Percentiles rank a stretch among this genome's conserved stretches.
Evolutionary conservation across 164 flowering plant genomes (phyloP).

Genomic region (Dillenia turbinata): DNA sequence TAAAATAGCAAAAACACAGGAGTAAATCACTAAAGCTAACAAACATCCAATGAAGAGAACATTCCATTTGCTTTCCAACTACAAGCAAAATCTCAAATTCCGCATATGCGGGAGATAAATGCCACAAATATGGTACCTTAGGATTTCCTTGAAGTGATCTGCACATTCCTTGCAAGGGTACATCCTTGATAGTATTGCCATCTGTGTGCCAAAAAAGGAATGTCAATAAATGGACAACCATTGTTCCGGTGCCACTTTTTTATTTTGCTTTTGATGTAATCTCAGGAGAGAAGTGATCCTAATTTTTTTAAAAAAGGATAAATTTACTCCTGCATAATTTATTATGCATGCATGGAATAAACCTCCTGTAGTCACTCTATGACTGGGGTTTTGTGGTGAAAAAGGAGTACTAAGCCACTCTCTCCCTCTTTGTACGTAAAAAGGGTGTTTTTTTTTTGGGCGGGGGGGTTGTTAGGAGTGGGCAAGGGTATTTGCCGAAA

Average conservation of each 20-base stretch:
- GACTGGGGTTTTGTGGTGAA: too few relatives aligned
- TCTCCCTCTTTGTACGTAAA: too few relatives aligned
- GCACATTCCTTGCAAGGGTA: constrained; percentile 99
- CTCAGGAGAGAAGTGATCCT: neutral
- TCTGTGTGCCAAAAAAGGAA: constrained; percentile 42
- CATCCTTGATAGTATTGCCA: constrained; percentile 86
- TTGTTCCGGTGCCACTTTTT: too few relatives aligned
- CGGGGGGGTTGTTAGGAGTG: too few relatives aligned
- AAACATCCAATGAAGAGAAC: neutral
- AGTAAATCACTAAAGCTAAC: neutral
- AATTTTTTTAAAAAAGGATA: neutral
- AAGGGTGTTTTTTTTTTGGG: too few relatives aligned
- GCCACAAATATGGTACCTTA: constrained; percentile 45
- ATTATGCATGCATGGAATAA: neutral
- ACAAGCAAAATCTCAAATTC: neutral
- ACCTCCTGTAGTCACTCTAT: too few relatives aligned
- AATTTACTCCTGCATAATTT: neutral
- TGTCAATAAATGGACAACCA: constrained; percentile 2
- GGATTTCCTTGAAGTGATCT: constrained; percentile 89
- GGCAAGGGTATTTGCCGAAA: too few relatives aligned
- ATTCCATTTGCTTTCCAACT: neutral
- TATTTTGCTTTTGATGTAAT: too few relatives aligned
- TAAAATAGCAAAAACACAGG: neutral
- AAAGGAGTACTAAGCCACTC: too few relatives aligned
- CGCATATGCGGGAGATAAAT: neutral